Percentiles rank a stretch among this genome's conserved stretches.
These are phyloP conservation scores for Boletus rubropictus DNA, from an alignment of 768 basidiomycete species.

Conservation along the genomic window DNA sequence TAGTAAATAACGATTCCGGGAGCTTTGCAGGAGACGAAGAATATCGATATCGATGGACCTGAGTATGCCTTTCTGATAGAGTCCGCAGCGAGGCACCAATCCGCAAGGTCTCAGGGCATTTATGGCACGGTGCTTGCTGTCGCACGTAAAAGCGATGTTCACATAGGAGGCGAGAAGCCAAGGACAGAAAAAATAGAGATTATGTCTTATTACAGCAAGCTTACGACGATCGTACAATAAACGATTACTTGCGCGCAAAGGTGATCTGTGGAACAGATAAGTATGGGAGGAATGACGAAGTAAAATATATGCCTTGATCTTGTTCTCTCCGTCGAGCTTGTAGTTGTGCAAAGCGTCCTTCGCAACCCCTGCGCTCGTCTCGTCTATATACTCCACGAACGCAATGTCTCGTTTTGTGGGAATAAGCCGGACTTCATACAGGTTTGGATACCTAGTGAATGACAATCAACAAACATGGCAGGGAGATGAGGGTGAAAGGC, in stretches of 20 bases:
- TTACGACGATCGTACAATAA: slow-evolving; percentile 27
- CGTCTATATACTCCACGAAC: slow-evolving; percentile 97
- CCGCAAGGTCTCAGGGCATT: slow-evolving; percentile 22
- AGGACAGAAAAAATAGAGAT: slow-evolving; percentile 14
- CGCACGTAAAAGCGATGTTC: slow-evolving; percentile 23
- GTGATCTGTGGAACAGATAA: slow-evolving; percentile 47
- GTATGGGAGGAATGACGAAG: not conserved
- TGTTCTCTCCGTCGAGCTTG: slow-evolving; percentile 95
- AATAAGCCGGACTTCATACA: slow-evolving; percentile 97
- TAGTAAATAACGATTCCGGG: not conserved
- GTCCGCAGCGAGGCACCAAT: slow-evolving; percentile 19
- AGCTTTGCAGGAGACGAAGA: slow-evolving; percentile 1
- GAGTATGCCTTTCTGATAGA: slow-evolving; percentile 6
- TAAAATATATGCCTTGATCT: slow-evolving; percentile 74
- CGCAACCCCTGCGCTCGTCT: slow-evolving; percentile 81
- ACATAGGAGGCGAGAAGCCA: slow-evolving; percentile 12
- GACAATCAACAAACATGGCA: not conserved
- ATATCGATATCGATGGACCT: slow-evolving; percentile 9
- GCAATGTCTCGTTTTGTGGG: slow-evolving; percentile 97
- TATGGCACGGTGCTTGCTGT: slow-evolving; percentile 22
- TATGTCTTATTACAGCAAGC: slow-evolving; percentile 29
- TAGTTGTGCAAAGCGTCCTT: slow-evolving; percentile 97
- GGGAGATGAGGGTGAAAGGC: slow-evolving; percentile 25
- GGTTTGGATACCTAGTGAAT: slow-evolving; percentile 73
- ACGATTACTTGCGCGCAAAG: slow-evolving; percentile 62